Evolutionary conservation across 345 rosid genomes (phyloP), one percentile per base, ranked within the genome.

Genomic region (Boechera stricta): DNA sequence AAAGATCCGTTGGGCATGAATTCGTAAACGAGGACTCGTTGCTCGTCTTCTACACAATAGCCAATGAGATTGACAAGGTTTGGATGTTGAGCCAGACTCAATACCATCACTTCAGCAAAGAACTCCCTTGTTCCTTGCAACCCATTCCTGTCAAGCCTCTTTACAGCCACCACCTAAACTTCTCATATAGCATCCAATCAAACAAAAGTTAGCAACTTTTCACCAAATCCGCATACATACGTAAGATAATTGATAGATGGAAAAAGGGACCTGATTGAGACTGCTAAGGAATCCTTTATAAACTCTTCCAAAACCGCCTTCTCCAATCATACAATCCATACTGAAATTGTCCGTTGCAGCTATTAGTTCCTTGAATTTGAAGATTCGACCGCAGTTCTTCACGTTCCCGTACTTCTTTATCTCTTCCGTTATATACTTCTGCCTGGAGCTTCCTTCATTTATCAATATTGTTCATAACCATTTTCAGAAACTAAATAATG

Each of bases 241-340:
- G n/a, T 49, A 45, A 55, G 12, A 49, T 42, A 36, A 35, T 31
- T 16, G n/a, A 33, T 44, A 78, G 11, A 44, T 59, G 26, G 26
- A 38, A 63, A 8, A 64, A 54, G 35, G 71, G 65, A 83, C 89
- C 80, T 82, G 79, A 61, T 81, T 79, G 31, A 74, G 64, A 59
- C 65, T 71, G 24, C 53, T 77, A 41, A 90, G 70, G 55, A 80
- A 75, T 48, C 90, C 96, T 79, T 75, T 85, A 72, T 85, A 88
- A 18, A 90, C 91, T 53, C 82, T 79, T 54, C 91, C 90, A 4
- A 84, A 86, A 60, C 96, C 96, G 47, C 96, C 96, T 85, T 87
- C 89, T 7, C 93, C 93, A 5, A 88, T 28, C 73, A 84, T 68
- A 73, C 74, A 80, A 31, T 79, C 76, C 71, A 73, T 66, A 67